These are phyloP conservation scores for Discostella stelligera DNA, from an alignment of 352 stramenopile genomes.

Conservation along the genomic window DNA sequence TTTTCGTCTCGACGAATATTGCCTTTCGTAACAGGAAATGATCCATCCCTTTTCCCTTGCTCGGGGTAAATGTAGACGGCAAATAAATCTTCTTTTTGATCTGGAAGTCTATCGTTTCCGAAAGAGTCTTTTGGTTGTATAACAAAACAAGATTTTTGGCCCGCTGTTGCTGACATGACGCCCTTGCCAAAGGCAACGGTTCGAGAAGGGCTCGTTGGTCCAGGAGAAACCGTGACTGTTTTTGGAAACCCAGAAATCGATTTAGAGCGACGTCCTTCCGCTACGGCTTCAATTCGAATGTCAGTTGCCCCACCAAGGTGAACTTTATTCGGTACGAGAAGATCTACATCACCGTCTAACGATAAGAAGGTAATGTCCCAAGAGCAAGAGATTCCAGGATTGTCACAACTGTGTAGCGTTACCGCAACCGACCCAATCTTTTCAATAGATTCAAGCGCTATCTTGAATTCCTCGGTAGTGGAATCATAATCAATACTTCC, in stretches of 20 bases:
- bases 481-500: conserved; percentile 85
- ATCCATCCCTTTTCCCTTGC: conserved; percentile 32
- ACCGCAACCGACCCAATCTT: conserved; percentile 51
- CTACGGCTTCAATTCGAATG: conserved; percentile 60
- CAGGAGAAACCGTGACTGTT: conserved; percentile 80
- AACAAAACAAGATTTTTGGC: conserved; percentile 87
- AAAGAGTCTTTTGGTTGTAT: conserved; percentile 92
- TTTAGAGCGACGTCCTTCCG: conserved; percentile 38
- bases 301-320: conserved; percentile 58
- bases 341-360: conserved; percentile 47
- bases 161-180: conserved; percentile 87
- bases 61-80: conserved; percentile 59
- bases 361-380: conserved; percentile 76
- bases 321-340: conserved; percentile 46
- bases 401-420: conserved; percentile 44
- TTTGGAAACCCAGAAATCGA: conserved; percentile 89
- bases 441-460: conserved; percentile 78
- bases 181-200: conserved; percentile 81
- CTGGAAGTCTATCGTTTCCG: conserved; percentile 82
- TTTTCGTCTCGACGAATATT: conserved; percentile 12
- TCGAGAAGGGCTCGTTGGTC: conserved; percentile 48
- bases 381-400: conserved; percentile 57
- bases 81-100: conserved; percentile 55
- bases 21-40: conserved; percentile 31
- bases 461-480: conserved; percentile 58